phyloP scores from a whole-genome alignment of 768 basidiomycete species.

The Lyophyllum shimeji region DNA sequence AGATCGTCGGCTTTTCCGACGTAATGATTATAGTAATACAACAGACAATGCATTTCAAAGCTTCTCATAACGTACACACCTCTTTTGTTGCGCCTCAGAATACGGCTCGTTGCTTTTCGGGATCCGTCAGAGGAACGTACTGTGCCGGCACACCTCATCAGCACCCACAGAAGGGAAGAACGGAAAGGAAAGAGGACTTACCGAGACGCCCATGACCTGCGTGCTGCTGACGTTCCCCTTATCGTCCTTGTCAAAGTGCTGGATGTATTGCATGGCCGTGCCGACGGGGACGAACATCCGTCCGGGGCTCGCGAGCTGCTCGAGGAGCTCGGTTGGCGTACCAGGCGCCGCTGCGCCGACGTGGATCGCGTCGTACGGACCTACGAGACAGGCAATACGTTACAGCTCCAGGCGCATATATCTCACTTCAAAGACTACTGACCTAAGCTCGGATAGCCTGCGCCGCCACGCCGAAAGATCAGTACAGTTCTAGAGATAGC shows the following conservation, averaged over 20 bases:
- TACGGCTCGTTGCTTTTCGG: constrained; percentile 34
- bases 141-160: constrained; percentile 19
- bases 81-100: no score
- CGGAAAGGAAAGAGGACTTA: constrained; percentile 35
- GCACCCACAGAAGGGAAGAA: neutral
- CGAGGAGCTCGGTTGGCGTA: constrained; percentile 68
- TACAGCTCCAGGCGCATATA: neutral
- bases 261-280: constrained; percentile 53
- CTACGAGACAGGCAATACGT: constrained; percentile 25
- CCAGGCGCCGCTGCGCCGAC: constrained; percentile 89
- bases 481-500: no score
- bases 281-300: constrained; percentile 96
- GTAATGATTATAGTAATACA: neutral
- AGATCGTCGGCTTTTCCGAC: neutral
- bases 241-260: constrained; percentile 77
- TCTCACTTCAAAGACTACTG: constrained; percentile 3
- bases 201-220: constrained; percentile 79
- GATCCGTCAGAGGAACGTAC: constrained; percentile 75
- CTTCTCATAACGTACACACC: neutral
- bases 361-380: constrained; percentile 83
- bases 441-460: constrained; percentile 38
- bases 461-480: neutral
- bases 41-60: neutral
- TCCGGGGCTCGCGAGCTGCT: constrained; percentile 75
- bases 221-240: constrained; percentile 64